Evolutionary conservation across 768 basidiomycete species (phyloP).

Genomic region (Podaxis sp.): DNA sequence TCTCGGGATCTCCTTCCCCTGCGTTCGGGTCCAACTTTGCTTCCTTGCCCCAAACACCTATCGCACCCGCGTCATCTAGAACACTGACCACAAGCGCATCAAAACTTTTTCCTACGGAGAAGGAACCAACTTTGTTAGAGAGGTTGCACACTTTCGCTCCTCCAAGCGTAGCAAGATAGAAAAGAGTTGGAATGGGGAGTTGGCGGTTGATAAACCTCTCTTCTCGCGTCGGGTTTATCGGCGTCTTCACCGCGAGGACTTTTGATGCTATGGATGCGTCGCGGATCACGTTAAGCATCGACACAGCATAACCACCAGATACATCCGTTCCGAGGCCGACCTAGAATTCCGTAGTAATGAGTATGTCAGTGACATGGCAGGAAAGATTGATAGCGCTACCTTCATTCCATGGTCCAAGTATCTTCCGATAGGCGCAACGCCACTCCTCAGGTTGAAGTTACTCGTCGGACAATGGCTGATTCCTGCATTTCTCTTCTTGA

Average conservation of each 20-base stretch:
- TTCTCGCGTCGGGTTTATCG: background rate
- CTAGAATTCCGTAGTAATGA: constrained; percentile 35
- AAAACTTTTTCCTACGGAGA: constrained; percentile 81
- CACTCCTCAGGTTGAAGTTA: constrained; percentile 89
- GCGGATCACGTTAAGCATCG: constrained; percentile 77
- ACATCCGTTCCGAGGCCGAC: constrained; percentile 93
- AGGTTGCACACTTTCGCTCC: constrained; percentile 84
- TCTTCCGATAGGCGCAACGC: constrained; percentile 75
- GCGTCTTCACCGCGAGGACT: constrained; percentile 54
- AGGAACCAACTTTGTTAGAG: constrained; percentile 68
- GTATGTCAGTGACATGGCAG: background rate
- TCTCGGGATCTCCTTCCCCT: constrained; percentile 39
- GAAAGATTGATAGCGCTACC: constrained; percentile 39
- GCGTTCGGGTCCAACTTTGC: constrained; percentile 11
- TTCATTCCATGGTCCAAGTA: constrained; percentile 87
- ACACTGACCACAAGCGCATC: constrained; percentile 82
- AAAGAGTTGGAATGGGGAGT: constrained; percentile 69
- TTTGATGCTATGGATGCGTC: constrained; percentile 83
- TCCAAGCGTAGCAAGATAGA: constrained; percentile 91
- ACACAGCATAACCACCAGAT: constrained; percentile 82
- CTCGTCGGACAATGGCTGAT: constrained; percentile 95
- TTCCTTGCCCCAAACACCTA: constrained; percentile 39
- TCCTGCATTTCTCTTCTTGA: constrained; percentile 66
- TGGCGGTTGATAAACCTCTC: constrained; percentile 51
- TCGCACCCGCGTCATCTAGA: constrained; percentile 44